Base-by-base conservation (phyloP, 225 moss, liverwort and hornwort genomes). In the Physcomitrellopsis africana region DNA sequence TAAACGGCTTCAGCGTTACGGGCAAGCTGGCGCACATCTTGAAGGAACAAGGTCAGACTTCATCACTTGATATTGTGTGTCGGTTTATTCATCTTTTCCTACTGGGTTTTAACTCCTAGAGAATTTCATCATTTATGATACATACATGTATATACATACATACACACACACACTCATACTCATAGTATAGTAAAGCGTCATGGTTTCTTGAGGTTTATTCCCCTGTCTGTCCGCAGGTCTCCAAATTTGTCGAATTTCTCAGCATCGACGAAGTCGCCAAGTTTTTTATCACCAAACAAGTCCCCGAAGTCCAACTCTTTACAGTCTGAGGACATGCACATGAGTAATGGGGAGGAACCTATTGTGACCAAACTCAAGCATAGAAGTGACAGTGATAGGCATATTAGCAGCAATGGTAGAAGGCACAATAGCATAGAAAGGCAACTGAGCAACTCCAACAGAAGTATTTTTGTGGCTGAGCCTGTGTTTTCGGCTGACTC, bases 11-110 rank as follows among this genome's bases (percentile, higher is more conserved):
- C 89, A 92, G 73, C 90, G 89, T 6, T 99, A 94, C 63, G 93
- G 94, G 1, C 94, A 94, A 83, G 89, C 89, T 3, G 92, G 97
- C 19, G 90, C 93, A 41, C 87, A 94, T 69, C 85, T 99, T 65
- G 97, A 94, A 81, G 89, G 84, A 20, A 42, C 70, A 48, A 78
- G 90, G 83, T 77, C 55, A 10, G 76, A 46, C 14, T 1, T 62
- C 47, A 8, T 60, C 29, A 41, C 65, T 62, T 71, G 63, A 72
- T 68, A 23, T 44, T 15, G 1, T 3, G 15, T 51, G 2, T 23
- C 37, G 46, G 27, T 57, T 10, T 23, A 20, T 14, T 11, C 16
- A n/a, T 24, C 27, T 68, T 68, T 18, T 37, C 47, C 3, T 15
- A 0, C 53, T 17, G 3, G 1, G 7, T 53, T 53, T n/a, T 1